A percentile compares a stretch with the other conserved stretches of the same genome.
Evolutionary conservation across 1,139 yeast species (phyloP).

Genomic region (Groenewaldozyma auringiensis): DNA sequence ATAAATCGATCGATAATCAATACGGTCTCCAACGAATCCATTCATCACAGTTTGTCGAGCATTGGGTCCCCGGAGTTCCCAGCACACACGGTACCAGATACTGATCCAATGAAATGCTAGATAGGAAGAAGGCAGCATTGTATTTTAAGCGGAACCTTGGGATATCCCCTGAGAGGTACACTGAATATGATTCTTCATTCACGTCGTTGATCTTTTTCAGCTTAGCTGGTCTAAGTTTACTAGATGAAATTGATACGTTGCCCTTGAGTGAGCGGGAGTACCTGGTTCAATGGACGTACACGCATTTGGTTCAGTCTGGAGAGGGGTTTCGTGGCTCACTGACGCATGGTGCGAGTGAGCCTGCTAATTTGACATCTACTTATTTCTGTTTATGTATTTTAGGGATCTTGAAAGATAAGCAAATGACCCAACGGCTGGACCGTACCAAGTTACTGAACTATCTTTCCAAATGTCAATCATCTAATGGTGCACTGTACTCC

Average conservation of each 20-base stretch:
- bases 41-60: too few species aligned
- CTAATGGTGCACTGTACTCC: conserved; percentile 51
- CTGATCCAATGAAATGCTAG: conserved; percentile 2
- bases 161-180: conserved; percentile 30
- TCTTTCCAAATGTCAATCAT: conserved; percentile 47
- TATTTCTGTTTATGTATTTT: conserved; percentile 37
- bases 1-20: too few species aligned
- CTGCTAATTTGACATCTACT: conserved; percentile 61
- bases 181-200: conserved; percentile 50
- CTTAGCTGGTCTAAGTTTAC: conserved; percentile 51
- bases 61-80: too few species aligned
- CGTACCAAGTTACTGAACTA: conserved; percentile 43
- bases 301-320: conserved; percentile 37
- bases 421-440: conserved; percentile 34
- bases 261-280: conserved; percentile 22
- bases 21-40: too few species aligned
- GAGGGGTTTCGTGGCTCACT: conserved; percentile 52
- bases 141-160: conserved; percentile 30
- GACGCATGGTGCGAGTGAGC: conserved; percentile 41
- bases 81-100: too few species aligned
- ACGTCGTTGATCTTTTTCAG: conserved; percentile 61
- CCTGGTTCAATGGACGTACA: conserved; percentile 43
- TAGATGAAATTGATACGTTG: conserved; percentile 31
- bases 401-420: conserved; percentile 40
- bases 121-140: conserved; percentile 16